Base-by-base conservation (phyloP, 805 yeast genomes). In the Kluyveromyces lactis region DNA sequence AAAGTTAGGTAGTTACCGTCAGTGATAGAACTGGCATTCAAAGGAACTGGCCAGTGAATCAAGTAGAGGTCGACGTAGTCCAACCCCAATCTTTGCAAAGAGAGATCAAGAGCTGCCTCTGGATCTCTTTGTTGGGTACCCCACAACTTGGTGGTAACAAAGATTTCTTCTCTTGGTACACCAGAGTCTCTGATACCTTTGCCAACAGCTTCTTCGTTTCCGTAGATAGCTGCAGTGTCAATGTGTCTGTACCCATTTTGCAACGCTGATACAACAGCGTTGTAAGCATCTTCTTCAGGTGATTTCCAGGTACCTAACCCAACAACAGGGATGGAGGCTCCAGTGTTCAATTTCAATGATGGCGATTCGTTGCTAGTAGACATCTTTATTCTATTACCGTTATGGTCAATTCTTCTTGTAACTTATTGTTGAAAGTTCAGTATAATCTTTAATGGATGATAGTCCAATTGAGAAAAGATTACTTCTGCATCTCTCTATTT, bases 31-130 rank as follows among this genome's bases (percentile, higher is more conserved):
- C 63, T 68, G 32, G 68, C 60, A 46, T 56, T 71, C 42, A 73
- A 58, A 10, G 81, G 66, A 31, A 73, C 72, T 4, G 95, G 95
- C 94, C 94, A 86, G 62, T 86, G 95, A 57, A 85, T 71, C 54
- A 86, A 69, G 56, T 79, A 78, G 43, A 86, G 64, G 56, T 86
- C 95, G 39, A 86, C 81, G 52, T 86, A 86, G 37, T 81, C 90
- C 49, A 83, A 53, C 0, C 78, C 79, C 45, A 85, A 67, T 52
- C 79, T 75, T 49, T 69, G 51, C 52, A 85, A 67, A 5, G 89
- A 79, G 36, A 62, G 64, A 9, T 75, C 70, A 30, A 84, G 60
- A 9, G 81, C 82, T 16, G 55, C 63, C 26, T 54, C 72, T 10
- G 79, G 79, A 32, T 62, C 53, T 40, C 64, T 58, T 38, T 72